A percentile compares a stretch with the other conserved stretches of the same genome.
Evolutionary conservation across 2,329 filamentous ascomycete species (phyloP).

Genomic region (Lasiodiplodia gonubiensis): DNA sequence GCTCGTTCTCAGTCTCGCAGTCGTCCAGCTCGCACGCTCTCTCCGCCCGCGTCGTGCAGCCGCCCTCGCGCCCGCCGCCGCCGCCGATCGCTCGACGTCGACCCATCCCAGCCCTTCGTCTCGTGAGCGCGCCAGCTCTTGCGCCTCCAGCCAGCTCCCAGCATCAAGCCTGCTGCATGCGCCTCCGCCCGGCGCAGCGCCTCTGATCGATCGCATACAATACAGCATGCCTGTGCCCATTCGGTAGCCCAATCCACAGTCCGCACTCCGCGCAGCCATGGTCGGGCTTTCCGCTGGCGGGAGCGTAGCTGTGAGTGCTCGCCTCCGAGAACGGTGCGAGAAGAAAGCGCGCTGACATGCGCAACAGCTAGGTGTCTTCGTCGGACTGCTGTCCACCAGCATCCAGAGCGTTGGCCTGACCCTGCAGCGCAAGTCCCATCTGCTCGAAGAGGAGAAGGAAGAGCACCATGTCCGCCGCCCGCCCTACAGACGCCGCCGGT

Average conservation of each 20-base stretch:
- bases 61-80: neutral
- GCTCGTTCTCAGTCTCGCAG: conserved; percentile 2
- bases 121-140: conserved; percentile 27
- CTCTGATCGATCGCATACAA: conserved; percentile 12
- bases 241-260: conserved; percentile 38
- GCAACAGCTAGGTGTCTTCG: conserved; percentile 82
- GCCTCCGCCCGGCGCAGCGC: conserved; percentile 22
- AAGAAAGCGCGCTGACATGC: neutral
- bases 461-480: conserved; percentile 78
- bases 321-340: neutral
- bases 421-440: conserved; percentile 95
- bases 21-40: neutral
- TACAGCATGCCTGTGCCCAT: conserved; percentile 39
- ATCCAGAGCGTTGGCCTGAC: conserved; percentile 95
- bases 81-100: conserved; percentile 21
- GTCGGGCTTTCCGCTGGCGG: conserved; percentile 50
- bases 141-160: neutral
- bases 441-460: conserved; percentile 94
- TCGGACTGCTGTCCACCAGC: conserved; percentile 91
- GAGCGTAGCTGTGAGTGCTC: conserved; percentile 48
- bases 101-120: conserved; percentile 11
- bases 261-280: conserved; percentile 35
- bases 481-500: conserved; percentile 86
- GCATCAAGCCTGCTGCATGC: conserved; percentile 21
- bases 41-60: conserved; percentile 4